phyloP scores from a whole-genome alignment of 768 basidiomycete species.

The Paxillus rubicundulus region DNA sequence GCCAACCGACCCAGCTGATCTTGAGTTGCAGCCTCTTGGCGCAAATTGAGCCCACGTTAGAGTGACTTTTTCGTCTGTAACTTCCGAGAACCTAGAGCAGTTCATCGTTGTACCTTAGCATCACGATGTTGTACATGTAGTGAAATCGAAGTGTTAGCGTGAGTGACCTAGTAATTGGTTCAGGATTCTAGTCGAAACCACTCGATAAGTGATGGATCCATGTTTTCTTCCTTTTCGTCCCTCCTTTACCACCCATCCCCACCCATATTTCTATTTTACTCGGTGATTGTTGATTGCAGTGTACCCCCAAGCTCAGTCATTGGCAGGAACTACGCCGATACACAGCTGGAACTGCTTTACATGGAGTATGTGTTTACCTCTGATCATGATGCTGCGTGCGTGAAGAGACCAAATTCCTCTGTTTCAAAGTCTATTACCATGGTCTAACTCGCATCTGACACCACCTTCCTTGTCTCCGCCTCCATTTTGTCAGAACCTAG shows the following conservation, averaged over 20 bases:
- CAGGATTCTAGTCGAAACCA: no score
- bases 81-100: slow-evolving; percentile 5
- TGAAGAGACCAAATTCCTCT: neutral
- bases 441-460: neutral
- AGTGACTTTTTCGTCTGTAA: slow-evolving; percentile 1
- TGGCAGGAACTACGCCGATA: neutral
- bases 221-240: no score
- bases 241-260: no score
- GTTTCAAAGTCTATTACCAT: neutral
- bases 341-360: no score
- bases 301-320: no score
- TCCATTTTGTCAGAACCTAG: neutral
- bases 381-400: no score
- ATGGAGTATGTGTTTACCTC: no score
- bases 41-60: slow-evolving; percentile 17
- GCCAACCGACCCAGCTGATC: slow-evolving; percentile 76
- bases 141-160: neutral
- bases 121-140: neutral
- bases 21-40: slow-evolving; percentile 66
- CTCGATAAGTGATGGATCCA: no score
- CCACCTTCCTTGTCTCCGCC: neutral
- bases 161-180: no score
- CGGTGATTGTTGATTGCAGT: no score
- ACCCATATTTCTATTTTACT: no score
- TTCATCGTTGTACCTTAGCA: slow-evolving; percentile 5